Conservation (phyloP, 139 green algal species). For the Axilococcus clingmanii region DNA sequence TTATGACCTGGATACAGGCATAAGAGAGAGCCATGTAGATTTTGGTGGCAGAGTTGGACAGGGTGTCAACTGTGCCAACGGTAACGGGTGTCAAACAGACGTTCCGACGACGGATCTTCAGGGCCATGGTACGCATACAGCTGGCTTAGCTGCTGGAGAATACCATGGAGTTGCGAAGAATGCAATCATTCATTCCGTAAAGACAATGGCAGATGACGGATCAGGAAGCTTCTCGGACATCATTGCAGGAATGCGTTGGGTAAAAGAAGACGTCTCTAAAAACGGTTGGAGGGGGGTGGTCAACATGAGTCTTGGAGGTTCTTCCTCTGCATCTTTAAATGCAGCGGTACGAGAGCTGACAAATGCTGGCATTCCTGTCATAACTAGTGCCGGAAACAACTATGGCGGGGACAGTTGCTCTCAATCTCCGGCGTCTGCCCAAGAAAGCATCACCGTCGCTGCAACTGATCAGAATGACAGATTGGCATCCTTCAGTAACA, state of each 20-base stretch:
- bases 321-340: conserved; percentile 33
- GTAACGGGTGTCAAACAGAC: not conserved
- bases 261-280: conserved; percentile 10
- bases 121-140: conserved; percentile 58
- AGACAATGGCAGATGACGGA: conserved; percentile 25
- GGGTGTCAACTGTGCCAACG: conserved; percentile 1
- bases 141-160: conserved; percentile 37
- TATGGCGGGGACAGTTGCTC: conserved; percentile 43
- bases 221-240: conserved; percentile 40
- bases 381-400: conserved; percentile 42
- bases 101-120: conserved; percentile 26
- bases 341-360: conserved; percentile 26
- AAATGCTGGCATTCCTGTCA: conserved; percentile 27
- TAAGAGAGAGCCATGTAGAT: conserved; percentile 34
- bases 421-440: conserved; percentile 29
- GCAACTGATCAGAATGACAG: conserved; percentile 23
- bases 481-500: conserved; percentile 48
- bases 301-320: conserved; percentile 47
- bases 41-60: conserved; percentile 16
- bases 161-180: conserved; percentile 53
- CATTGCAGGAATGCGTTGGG: conserved; percentile 44
- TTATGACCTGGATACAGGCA: conserved; percentile 47
- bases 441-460: conserved; percentile 38
- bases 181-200: conserved; percentile 34
- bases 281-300: conserved; percentile 37